These are phyloP conservation scores for Rhodomyrtus psidioides DNA, from an alignment of 441 rosid genomes.

Conservation along the genomic window DNA sequence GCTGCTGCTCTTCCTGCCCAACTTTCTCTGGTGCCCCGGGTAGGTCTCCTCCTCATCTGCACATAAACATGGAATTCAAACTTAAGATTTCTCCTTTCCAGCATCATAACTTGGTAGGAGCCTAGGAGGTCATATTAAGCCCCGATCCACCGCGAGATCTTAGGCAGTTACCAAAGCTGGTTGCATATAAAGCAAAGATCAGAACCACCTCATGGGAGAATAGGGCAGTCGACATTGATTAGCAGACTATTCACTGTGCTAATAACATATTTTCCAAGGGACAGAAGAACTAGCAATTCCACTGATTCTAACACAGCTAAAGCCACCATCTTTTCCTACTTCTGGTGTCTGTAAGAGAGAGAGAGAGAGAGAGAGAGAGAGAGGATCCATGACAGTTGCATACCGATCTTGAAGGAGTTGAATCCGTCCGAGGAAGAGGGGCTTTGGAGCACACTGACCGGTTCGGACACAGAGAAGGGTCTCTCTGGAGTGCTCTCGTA, in stretches of 20 bases:
- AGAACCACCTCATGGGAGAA: neutral
- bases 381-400: neutral
- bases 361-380: neutral
- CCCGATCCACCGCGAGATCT: neutral
- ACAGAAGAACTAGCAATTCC: neutral
- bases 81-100: neutral
- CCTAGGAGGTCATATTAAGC: neutral
- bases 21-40: neutral
- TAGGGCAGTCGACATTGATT: neutral
- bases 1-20: conserved; percentile 8
- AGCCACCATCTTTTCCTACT: neutral
- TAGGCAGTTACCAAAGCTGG: neutral
- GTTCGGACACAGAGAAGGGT: conserved; percentile 10
- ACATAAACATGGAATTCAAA: neutral
- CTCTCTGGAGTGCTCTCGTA: conserved; percentile 17
- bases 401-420: conserved; percentile 9
- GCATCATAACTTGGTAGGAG: neutral
- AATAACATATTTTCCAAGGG: neutral
- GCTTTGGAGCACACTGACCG: conserved; percentile 3
- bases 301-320: neutral
- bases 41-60: conserved; percentile 5
- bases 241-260: neutral
- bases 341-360: neutral
- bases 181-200: neutral
- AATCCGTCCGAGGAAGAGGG: conserved; percentile 8